Base-by-base conservation (phyloP, 2,329 filamentous ascomycete genomes). In the Colletotrichum falcatum region DNA sequence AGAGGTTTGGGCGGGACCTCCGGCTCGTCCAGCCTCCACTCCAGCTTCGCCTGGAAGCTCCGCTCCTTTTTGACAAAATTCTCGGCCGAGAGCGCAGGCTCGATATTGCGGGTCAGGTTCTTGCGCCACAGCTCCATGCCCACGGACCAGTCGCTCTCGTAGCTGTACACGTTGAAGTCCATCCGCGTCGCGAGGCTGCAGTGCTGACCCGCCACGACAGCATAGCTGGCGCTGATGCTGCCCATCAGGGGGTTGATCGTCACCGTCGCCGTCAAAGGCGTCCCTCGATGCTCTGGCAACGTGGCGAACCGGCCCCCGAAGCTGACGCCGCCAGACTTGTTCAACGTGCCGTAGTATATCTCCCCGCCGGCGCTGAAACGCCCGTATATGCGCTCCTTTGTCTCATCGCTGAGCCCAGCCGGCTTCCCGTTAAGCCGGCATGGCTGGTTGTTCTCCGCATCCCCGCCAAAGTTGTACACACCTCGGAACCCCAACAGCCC, bases 121-220 rank as follows among this genome's bases (percentile, higher is more conserved):
- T 89, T 91, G 77, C 93, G 90, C 95, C 96, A 99, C 53, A 98
- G 84, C 83, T 99, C 96, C 83, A 94, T 93, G 18, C 96, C 96
- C 30, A 98, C 88, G 33, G 94, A 91, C 85, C 97, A 92, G 69
- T 96, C 93, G 78, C 94, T 97, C 83, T 99, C 96, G 83, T 98
- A 99, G 79, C 94, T 97, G 82, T 98, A 98, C 60, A 98, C 92
- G 77, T 99, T 99, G 82, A 99, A 99, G 78, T 97, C 94, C 82
- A 98, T 95, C 60, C 92, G 90, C 28, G 94, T 97, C 73, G 94
- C 96, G 60, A 99, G 87, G 14, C 94, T 93, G 74, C 97, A 89
- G 76, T 94, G 90, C 42, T 89, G 89, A 3, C 94, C 94, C 2
- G 95, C 95, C 77, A 94, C 92, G 58, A 98, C 93, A 0, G 96